Evolutionary conservation across 106 monocot species (phyloP).

Genomic region (Agapanthus africanus): DNA sequence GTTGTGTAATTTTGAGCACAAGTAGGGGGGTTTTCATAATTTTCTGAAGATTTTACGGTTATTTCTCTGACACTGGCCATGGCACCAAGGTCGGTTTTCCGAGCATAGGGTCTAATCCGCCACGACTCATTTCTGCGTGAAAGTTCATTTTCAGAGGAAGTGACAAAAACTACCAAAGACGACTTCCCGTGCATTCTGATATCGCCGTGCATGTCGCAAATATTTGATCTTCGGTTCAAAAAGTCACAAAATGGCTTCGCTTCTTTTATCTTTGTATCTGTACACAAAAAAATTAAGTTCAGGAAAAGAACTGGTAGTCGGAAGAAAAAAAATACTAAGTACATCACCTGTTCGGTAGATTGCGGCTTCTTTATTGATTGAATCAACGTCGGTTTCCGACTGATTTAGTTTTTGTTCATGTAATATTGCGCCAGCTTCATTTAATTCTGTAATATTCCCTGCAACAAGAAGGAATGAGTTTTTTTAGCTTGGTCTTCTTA

Average conservation of each 20-base stretch:
- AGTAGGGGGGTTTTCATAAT: background rate
- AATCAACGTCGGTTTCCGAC: no score
- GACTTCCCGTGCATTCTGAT: slow-evolving; percentile 33
- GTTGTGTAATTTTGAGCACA: slow-evolving; percentile 19
- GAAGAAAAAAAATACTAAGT: no score
- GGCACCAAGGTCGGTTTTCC: slow-evolving; percentile 36
- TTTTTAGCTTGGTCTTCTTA: no score
- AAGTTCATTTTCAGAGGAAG: background rate
- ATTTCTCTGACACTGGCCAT: slow-evolving; percentile 27
- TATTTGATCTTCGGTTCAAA: slow-evolving; percentile 18
- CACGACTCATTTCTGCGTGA: slow-evolving; percentile 41
- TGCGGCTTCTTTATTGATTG: no score
- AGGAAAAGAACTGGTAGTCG: no score
- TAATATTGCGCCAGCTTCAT: no score
- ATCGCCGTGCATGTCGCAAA: slow-evolving; percentile 32
- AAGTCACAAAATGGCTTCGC: slow-evolving; percentile 18
- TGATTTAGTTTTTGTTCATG: no score
- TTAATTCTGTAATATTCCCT: no score
- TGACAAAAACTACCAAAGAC: slow-evolving; percentile 15
- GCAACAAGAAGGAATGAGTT: no score
- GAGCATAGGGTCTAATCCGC: slow-evolving; percentile 51
- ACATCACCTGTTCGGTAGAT: no score
- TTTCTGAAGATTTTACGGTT: background rate
- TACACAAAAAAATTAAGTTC: no score
- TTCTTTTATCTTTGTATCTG: background rate